A percentile compares a stretch with the other conserved stretches of the same genome.
Evolutionary conservation across 2,329 filamentous ascomycete species (phyloP).

Genomic region (Pseudocercospora fijiensis): DNA sequence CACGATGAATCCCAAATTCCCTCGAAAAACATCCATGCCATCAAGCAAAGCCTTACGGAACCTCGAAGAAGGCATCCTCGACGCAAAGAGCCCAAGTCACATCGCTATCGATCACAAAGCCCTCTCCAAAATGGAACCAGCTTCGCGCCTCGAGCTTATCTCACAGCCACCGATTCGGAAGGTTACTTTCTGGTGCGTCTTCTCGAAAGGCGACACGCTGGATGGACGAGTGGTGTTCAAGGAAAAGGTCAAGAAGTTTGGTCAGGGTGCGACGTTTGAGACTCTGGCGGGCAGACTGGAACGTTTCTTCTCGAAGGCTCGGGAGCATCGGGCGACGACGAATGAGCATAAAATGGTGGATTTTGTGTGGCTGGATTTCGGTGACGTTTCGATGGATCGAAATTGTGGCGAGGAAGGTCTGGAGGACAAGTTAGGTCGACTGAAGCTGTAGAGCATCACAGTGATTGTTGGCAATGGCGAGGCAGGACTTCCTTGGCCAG

Average conservation of each 20-base stretch:
- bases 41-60: neutral
- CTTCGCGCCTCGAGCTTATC: neutral
- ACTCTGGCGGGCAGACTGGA: neutral
- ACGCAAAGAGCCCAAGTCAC: neutral
- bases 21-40: neutral
- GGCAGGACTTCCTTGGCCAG: neutral
- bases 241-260: neutral
- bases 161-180: neutral
- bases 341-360: neutral
- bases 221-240: neutral
- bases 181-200: neutral
- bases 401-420: neutral
- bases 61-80: neutral
- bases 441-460: neutral
- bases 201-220: neutral
- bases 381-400: no score
- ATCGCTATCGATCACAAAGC: neutral
- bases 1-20: neutral
- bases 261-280: neutral
- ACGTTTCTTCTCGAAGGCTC: neutral
- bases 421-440: neutral
- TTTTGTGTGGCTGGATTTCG: neutral
- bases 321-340: neutral
- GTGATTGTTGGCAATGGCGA: neutral
- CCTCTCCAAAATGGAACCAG: neutral